Evolutionary conservation across 139 green algal genomes (phyloP).

Genomic region (Tetradesmus lagerheimii): DNA sequence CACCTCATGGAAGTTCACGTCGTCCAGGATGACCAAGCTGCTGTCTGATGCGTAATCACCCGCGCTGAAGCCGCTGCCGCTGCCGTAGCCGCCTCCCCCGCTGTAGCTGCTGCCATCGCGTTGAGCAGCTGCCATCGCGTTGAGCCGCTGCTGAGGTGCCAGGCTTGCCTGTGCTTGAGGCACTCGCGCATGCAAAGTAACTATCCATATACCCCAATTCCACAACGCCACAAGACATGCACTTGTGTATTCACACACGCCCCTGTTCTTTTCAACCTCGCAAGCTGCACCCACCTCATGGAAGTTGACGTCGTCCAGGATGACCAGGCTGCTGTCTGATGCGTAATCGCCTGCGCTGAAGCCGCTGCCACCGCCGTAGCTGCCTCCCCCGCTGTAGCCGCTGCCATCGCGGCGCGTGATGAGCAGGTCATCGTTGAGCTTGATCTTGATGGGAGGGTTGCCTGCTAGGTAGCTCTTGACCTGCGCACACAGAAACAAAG

Average conservation of each 20-base stretch:
- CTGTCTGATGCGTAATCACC: constrained; percentile 43
- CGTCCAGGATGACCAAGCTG: constrained; percentile 82
- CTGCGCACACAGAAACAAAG: constrained; percentile 34
- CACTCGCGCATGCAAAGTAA: too few relatives aligned
- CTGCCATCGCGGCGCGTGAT: constrained; percentile 70
- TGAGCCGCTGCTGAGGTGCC: too few relatives aligned
- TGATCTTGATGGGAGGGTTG: constrained; percentile 90
- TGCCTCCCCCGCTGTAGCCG: constrained; percentile 42
- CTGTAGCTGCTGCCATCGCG: constrained; percentile 48
- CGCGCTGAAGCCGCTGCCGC: constrained; percentile 28
- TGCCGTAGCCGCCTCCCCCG: constrained; percentile 32
- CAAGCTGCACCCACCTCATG: constrained; percentile 70
- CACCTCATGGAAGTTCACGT: constrained; percentile 93
- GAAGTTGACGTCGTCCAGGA: constrained; percentile 95
- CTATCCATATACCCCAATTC: too few relatives aligned
- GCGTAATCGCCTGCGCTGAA: constrained; percentile 45
- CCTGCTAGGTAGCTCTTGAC: constrained; percentile 89
- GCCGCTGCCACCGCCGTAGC: constrained; percentile 11
- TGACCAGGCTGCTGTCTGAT: constrained; percentile 55
- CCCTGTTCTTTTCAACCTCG: too few relatives aligned
- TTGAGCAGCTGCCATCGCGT: constrained; percentile 92
- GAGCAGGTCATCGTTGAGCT: constrained; percentile 91
- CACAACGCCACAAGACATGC: too few relatives aligned
- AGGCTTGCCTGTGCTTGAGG: too few relatives aligned
- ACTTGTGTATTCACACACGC: too few relatives aligned